A percentile compares a stretch with the other conserved stretches of the same genome.
These are phyloP conservation scores for Lablab purpureus DNA, from an alignment of 306 rosid species.

Conservation along the genomic window DNA sequence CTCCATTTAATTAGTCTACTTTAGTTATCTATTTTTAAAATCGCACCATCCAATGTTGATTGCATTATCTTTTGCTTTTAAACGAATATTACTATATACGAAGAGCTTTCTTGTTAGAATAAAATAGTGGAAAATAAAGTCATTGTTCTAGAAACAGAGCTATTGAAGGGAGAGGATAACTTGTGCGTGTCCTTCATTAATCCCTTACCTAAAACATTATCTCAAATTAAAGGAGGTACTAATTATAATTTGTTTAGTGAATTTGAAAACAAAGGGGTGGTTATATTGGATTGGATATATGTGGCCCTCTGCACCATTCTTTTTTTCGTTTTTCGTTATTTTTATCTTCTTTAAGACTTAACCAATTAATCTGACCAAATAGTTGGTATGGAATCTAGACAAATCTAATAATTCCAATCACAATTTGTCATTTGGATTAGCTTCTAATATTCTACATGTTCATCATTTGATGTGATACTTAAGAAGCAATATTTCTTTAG, in stretches of 20 bases:
- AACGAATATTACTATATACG: conserved; percentile 11
- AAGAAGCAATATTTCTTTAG: conserved; percentile 30
- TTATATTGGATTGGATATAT: conserved; percentile 43
- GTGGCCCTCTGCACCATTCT: conserved; percentile 20
- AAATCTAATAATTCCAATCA: conserved; percentile 16
- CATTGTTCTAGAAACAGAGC: conserved; percentile 24
- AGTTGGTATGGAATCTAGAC: conserved; percentile 28
- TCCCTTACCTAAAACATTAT: conserved; percentile 47
- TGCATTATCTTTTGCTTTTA: background rate
- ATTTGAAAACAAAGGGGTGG: conserved; percentile 52
- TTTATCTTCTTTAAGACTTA: conserved; percentile 59
- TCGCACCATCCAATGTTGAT: no score
- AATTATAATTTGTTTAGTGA: conserved; percentile 15
- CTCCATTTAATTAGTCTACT: no score
- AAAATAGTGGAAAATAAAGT: conserved; percentile 21
- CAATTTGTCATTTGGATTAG: conserved; percentile 36
- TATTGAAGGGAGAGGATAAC: conserved; percentile 2
- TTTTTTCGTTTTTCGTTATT: conserved; percentile 13
- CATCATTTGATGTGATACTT: conserved; percentile 51
- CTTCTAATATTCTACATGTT: conserved; percentile 21
- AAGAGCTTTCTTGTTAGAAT: conserved; percentile 23
- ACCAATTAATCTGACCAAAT: conserved; percentile 43
- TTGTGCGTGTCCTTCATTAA: conserved; percentile 39
- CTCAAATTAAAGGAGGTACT: conserved; percentile 37
- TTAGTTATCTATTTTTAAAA: no score